Conservation (phyloP, 2,329 filamentous ascomycete species). For the Colletotrichum chrysophilum region DNA sequence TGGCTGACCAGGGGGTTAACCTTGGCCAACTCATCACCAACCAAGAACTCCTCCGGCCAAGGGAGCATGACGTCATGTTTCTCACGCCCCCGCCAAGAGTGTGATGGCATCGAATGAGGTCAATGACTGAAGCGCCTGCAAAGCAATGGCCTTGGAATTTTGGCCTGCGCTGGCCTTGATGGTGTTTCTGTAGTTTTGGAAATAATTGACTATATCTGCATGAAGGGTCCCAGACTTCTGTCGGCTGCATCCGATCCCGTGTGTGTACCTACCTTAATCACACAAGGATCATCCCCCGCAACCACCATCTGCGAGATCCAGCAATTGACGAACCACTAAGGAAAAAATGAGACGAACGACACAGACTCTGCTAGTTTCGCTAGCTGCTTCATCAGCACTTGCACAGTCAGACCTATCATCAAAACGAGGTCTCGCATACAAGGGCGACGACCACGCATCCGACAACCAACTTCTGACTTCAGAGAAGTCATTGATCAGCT, state of each 20-base stretch:
- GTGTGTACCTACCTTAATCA: not conserved
- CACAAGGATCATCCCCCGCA: constrained; percentile 12
- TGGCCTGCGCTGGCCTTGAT: not conserved
- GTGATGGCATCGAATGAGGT: constrained; percentile 9
- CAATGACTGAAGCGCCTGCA: not conserved
- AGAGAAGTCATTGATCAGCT: constrained; percentile 39
- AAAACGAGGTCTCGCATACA: constrained; percentile 17
- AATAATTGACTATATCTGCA: not conserved
- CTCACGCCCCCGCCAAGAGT: not conserved
- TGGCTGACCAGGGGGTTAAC: constrained; percentile 9
- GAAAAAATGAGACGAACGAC: constrained; percentile 10
- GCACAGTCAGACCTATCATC: constrained; percentile 4
- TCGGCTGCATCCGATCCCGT: constrained; percentile 7
- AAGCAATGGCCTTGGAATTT: not conserved
- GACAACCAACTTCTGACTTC: constrained; percentile 42
- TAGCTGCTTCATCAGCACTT: not conserved
- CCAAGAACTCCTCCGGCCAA: not conserved
- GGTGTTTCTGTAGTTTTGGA: not conserved
- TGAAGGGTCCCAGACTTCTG: not conserved
- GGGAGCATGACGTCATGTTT: constrained; percentile 4
- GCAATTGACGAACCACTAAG: not conserved
- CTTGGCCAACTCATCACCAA: constrained; percentile 13
- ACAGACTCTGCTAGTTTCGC: not conserved
- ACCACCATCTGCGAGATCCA: not conserved
- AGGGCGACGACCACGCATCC: constrained; percentile 19